Conservation (phyloP, 2,329 filamentous ascomycete genomes). For the Alternaria tenuissima region DNA sequence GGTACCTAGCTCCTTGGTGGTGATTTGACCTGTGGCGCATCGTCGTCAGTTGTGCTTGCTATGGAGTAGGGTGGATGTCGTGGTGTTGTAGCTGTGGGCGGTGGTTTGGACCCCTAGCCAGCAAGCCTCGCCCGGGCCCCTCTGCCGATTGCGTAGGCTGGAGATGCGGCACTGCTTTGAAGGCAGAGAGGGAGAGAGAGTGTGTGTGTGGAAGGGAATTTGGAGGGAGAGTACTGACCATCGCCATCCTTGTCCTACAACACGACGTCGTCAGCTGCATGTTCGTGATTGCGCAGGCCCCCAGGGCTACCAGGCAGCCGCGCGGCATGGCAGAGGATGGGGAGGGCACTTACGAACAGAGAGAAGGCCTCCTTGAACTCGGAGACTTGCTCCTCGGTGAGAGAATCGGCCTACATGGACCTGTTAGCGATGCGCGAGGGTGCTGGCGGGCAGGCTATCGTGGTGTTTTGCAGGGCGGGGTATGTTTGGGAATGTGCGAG, state of each 20-base stretch:
- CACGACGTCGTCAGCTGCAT: constrained; percentile 34
- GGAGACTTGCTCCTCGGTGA: constrained; percentile 99
- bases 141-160: neutral
- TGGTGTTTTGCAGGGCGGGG: constrained; percentile 49
- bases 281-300: constrained; percentile 3
- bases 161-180: neutral
- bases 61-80: neutral
- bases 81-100: neutral
- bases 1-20: constrained; percentile 68
- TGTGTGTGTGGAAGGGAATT: neutral
- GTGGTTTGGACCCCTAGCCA: constrained; percentile 6
- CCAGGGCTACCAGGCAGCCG: constrained; percentile 36
- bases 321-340: constrained; percentile 9
- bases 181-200: neutral
- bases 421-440: constrained; percentile 35
- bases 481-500: constrained; percentile 32
- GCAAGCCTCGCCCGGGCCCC: neutral
- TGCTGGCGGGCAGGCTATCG: constrained; percentile 23
- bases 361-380: constrained; percentile 99
- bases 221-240: constrained; percentile 53
- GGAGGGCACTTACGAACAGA: constrained; percentile 83
- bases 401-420: constrained; percentile 81
- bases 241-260: constrained; percentile 67
- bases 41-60: constrained; percentile 30
- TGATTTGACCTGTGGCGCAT: constrained; percentile 64